Conservation (phyloP, 225 moss, liverwort and hornwort genomes). For the Polytrichum formosum region DNA sequence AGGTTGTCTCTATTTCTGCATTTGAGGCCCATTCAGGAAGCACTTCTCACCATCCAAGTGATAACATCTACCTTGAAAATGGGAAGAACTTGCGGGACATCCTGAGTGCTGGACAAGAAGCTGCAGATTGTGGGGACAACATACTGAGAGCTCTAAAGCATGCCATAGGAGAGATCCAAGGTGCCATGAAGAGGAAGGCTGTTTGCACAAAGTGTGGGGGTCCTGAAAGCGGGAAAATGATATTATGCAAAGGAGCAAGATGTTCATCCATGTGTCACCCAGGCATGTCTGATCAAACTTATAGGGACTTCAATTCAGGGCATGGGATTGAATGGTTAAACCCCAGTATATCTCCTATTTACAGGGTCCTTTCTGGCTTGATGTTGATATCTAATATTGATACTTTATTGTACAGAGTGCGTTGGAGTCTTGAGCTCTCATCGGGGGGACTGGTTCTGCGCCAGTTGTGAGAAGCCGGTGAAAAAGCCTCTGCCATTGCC, state of each 20-base stretch:
- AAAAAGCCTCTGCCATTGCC: slow-evolving; percentile 29
- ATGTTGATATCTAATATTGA: background rate
- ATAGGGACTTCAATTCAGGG: background rate
- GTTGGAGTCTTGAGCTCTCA: slow-evolving; percentile 23
- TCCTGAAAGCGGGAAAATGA: slow-evolving; percentile 25
- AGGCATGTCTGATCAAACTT: slow-evolving; percentile 15
- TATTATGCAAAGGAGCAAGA: slow-evolving; percentile 38
- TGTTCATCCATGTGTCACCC: slow-evolving; percentile 33
- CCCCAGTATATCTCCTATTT: background rate
- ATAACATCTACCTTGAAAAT: slow-evolving; percentile 53
- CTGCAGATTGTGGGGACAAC: slow-evolving; percentile 44
- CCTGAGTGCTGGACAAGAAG: slow-evolving; percentile 42
- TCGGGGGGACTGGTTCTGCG: slow-evolving; percentile 40
- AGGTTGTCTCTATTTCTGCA: slow-evolving; percentile 51
- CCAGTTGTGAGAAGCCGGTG: slow-evolving; percentile 37
- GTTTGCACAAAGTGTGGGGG: slow-evolving; percentile 40
- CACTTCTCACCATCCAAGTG: slow-evolving; percentile 52
- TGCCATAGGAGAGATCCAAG: slow-evolving; percentile 48
- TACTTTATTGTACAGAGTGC: slow-evolving; percentile 22
- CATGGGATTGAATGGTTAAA: background rate
- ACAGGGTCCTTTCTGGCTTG: background rate
- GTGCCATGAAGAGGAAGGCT: slow-evolving; percentile 24
- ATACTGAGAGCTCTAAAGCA: slow-evolving; percentile 44
- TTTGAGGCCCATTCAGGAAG: slow-evolving; percentile 59
- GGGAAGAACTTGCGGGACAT: slow-evolving; percentile 52